Evolutionary conservation across 108 stramenopile species (phyloP).

Genomic region (Nitzschia palea): DNA sequence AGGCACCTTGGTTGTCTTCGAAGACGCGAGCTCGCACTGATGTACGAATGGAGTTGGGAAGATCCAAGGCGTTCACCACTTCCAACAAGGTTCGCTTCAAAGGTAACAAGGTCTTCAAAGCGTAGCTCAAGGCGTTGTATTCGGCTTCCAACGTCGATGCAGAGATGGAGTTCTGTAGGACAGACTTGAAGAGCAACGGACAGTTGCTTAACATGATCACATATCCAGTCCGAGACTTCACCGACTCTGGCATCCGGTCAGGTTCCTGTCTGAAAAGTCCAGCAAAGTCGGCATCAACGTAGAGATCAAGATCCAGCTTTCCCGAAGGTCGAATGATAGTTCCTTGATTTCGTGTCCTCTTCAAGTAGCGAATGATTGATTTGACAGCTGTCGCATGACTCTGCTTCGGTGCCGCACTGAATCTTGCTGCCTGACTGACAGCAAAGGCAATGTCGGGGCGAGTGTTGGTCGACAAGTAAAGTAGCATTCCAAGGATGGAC

Average conservation of each 20-base stretch:
- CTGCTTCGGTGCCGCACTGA: conserved; percentile 15
- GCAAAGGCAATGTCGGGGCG: conserved; percentile 44
- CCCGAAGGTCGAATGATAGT: conserved; percentile 28
- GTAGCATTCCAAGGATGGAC: conserved; percentile 47
- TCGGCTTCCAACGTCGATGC: conserved; percentile 40
- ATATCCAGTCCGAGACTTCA: conserved; percentile 33
- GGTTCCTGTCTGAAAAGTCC: conserved; percentile 36
- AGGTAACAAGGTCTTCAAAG: conserved; percentile 20
- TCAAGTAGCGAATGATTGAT: conserved; percentile 33
- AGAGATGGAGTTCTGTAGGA: conserved; percentile 45
- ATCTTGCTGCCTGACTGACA: conserved; percentile 34
- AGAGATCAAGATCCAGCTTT: conserved; percentile 16
- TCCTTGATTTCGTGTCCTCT: conserved; percentile 39
- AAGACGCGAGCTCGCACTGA: background rate
- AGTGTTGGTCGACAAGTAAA: conserved; percentile 44
- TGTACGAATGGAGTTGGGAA: background rate
- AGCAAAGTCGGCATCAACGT: conserved; percentile 45
- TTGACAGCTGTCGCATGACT: conserved; percentile 25
- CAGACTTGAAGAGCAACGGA: conserved; percentile 43
- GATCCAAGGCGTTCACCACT: background rate
- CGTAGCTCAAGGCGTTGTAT: conserved; percentile 25
- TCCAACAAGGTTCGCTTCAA: conserved; percentile 15
- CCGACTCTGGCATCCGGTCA: conserved; percentile 15
- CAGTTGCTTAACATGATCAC: conserved; percentile 26
- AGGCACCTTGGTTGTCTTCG: conserved; percentile 30